Conservation (phyloP, 352 stramenopile species). For the Phytophthora syringae region DNA sequence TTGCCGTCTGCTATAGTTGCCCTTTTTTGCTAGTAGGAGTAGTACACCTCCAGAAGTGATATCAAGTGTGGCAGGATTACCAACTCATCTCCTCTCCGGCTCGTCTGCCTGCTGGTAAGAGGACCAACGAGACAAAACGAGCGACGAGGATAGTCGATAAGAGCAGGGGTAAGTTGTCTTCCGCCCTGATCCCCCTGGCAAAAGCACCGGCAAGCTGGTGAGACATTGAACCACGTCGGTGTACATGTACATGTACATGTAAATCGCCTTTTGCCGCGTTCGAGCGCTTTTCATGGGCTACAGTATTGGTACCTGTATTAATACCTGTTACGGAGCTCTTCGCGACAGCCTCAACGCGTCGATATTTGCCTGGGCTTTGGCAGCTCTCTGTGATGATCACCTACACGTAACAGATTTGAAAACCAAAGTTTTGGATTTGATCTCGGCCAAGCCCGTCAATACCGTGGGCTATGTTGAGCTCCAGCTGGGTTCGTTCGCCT, state of each 20-base stretch:
- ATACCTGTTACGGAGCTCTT: too few species aligned
- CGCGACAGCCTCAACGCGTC: not conserved
- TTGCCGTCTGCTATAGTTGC: too few species aligned
- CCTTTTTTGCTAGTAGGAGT: constrained; percentile 34
- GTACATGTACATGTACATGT: too few species aligned
- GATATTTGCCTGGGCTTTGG: constrained; percentile 15
- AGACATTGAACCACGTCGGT: constrained; percentile 25
- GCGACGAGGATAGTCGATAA: constrained; percentile 21
- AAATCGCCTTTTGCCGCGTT: not conserved
- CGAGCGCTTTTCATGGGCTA: constrained; percentile 1
- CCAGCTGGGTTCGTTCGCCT: constrained; percentile 3
- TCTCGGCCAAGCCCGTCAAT: constrained; percentile 17
- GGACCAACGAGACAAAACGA: constrained; percentile 12
- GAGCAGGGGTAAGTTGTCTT: constrained; percentile 10
- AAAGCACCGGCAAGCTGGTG: constrained; percentile 15
- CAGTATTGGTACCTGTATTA: too few species aligned
- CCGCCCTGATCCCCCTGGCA: constrained; percentile 19
- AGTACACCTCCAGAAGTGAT: constrained; percentile 18
- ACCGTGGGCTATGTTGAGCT: constrained; percentile 6
- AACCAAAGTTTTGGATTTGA: constrained; percentile 22
- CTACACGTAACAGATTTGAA: constrained; percentile 22
- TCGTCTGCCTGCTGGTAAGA: constrained; percentile 34
- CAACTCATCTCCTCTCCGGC: constrained; percentile 33
- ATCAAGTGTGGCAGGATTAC: constrained; percentile 34
- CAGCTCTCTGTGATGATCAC: constrained; percentile 25